These are phyloP conservation scores for Phytophthora boehmeriae DNA, from an alignment of 352 stramenopile genomes.

Conservation along the genomic window DNA sequence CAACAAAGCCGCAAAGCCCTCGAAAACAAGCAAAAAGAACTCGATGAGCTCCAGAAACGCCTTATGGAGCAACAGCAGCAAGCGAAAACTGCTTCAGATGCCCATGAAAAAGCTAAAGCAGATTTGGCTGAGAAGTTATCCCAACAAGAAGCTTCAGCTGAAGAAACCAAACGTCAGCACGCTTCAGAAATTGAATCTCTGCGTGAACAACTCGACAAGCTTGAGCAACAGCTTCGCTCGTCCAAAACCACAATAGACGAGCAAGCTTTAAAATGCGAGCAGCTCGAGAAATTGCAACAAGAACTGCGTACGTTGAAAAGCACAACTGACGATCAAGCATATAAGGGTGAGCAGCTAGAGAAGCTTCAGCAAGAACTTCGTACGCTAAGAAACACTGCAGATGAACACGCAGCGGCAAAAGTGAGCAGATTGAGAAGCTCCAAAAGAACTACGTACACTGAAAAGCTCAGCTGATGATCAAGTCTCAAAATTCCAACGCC, in stretches of 20 bases:
- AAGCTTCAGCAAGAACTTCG: neutral
- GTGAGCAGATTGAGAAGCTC: slow-evolving; percentile 24
- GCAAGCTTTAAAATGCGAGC: slow-evolving; percentile 16
- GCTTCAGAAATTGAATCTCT: slow-evolving; percentile 14
- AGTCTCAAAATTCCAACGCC: slow-evolving; percentile 15
- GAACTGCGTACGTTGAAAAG: slow-evolving; percentile 17
- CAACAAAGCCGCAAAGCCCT: slow-evolving; percentile 33
- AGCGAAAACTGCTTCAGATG: slow-evolving; percentile 8
- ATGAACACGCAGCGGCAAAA: slow-evolving; percentile 13
- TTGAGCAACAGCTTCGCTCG: slow-evolving; percentile 25
- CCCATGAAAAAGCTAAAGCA: slow-evolving; percentile 16
- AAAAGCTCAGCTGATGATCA: slow-evolving; percentile 12
- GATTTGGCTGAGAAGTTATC: slow-evolving; percentile 14
- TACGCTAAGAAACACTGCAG: neutral
- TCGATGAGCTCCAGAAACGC: slow-evolving; percentile 25
- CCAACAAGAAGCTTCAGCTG: slow-evolving; percentile 15
- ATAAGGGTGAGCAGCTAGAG: neutral
- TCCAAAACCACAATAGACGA: slow-evolving; percentile 18
- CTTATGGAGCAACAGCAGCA: slow-evolving; percentile 21
- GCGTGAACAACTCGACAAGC: slow-evolving; percentile 21
- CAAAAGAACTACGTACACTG: slow-evolving; percentile 20
- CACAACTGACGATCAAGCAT: slow-evolving; percentile 14
- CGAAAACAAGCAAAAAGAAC: slow-evolving; percentile 30
- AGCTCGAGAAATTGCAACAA: slow-evolving; percentile 30
- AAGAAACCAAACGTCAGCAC: slow-evolving; percentile 10